These are phyloP conservation scores for Fusarium verticillioides DNA, from an alignment of 2,329 filamentous ascomycete genomes.

Conservation along the genomic window DNA sequence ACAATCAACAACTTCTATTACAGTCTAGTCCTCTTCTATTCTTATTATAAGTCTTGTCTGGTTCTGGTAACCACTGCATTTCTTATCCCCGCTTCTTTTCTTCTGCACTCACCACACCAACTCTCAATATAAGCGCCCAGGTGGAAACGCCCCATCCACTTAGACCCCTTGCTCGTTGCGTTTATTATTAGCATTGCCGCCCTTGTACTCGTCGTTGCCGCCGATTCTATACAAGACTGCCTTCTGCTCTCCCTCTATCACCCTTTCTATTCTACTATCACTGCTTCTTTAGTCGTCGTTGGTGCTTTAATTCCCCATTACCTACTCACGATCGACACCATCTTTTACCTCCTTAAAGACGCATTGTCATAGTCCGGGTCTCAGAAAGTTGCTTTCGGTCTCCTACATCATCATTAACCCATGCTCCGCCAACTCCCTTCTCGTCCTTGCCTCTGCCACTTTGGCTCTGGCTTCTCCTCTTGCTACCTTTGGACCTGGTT, in stretches of 20 bases:
- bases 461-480: constrained; percentile 47
- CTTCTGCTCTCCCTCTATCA: constrained; percentile 17
- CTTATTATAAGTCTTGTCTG: background rate
- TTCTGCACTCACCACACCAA: constrained; percentile 35
- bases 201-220: constrained; percentile 33
- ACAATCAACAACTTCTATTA: background rate
- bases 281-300: constrained; percentile 29
- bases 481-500: constrained; percentile 26
- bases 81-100: constrained; percentile 21
- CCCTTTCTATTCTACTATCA: constrained; percentile 6
- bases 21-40: background rate
- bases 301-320: constrained; percentile 11
- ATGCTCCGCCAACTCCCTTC: constrained; percentile 51
- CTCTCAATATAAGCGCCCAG: constrained; percentile 43
- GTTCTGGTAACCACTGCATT: constrained; percentile 13
- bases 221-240: constrained; percentile 28
- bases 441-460: constrained; percentile 50
- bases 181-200: constrained; percentile 47
- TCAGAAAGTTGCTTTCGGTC: constrained; percentile 22
- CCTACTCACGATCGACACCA: constrained; percentile 33
- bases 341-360: constrained; percentile 21
- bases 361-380: constrained; percentile 11
- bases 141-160: constrained; percentile 41
- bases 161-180: constrained; percentile 34
- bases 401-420: constrained; percentile 14